These are phyloP conservation scores for Rosa rugosa DNA, from an alignment of 306 rosid genomes.

Conservation along the genomic window DNA sequence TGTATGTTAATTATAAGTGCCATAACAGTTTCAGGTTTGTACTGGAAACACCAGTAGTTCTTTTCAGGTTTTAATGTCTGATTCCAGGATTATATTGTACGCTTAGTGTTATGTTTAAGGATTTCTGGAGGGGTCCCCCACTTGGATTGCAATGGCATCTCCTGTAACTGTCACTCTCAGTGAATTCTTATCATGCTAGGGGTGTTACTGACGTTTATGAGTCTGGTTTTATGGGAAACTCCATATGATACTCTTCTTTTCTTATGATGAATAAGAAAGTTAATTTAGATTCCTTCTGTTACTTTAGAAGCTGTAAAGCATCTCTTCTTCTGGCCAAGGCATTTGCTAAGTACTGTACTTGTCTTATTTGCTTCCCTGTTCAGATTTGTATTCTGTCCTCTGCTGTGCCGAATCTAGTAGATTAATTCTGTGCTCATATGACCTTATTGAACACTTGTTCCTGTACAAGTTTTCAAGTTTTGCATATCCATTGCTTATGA, in stretches of 20 bases:
- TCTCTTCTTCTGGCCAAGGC: constrained; percentile 10
- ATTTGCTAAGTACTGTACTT: constrained; percentile 8
- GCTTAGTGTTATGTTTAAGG: neutral
- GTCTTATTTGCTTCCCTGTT: constrained; percentile 15
- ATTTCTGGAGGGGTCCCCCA: constrained; percentile 18
- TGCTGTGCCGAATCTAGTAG: neutral
- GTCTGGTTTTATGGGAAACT: constrained; percentile 1
- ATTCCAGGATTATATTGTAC: neutral
- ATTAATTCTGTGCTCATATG: neutral
- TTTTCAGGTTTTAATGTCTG: constrained; percentile 11
- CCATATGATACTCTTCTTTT: neutral
- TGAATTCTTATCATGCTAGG: constrained; percentile 14
- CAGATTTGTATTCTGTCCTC: neutral
- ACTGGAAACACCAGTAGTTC: neutral
- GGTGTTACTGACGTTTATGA: constrained; percentile 5
- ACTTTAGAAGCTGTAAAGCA: neutral
- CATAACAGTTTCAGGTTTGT: constrained; percentile 4
- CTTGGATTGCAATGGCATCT: constrained; percentile 8
- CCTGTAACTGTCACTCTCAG: constrained; percentile 12
- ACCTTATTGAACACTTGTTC: constrained; percentile 9
- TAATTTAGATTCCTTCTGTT: neutral
- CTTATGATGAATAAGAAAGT: constrained; percentile 7
- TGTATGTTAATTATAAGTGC: neutral
- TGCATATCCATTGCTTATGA: constrained; percentile 14
- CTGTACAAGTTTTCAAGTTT: constrained; percentile 4